phyloP scores from a whole-genome alignment of 345 rosid species.

The Lepidium aucheri region DNA sequence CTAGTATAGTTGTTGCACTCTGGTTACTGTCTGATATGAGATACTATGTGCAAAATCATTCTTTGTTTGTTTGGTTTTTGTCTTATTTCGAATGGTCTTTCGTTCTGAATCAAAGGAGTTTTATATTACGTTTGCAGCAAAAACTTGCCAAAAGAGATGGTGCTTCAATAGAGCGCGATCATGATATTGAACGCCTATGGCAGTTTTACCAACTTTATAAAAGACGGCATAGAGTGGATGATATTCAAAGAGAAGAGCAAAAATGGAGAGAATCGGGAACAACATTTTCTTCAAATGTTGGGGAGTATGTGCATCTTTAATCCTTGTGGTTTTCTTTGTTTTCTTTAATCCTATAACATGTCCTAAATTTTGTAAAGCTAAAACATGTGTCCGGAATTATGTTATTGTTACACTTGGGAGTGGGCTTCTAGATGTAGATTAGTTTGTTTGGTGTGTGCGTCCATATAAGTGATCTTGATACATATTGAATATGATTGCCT shows the following conservation, averaged over 20 bases:
- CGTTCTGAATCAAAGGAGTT: background rate
- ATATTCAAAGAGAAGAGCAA: slow-evolving; percentile 77
- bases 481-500: background rate
- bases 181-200: slow-evolving; percentile 80
- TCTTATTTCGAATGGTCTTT: background rate
- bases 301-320: slow-evolving; percentile 52
- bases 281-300: slow-evolving; percentile 54
- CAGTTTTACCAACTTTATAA: slow-evolving; percentile 70
- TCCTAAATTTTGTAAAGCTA: background rate
- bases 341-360: background rate
- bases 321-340: slow-evolving; percentile 8
- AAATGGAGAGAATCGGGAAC: slow-evolving; percentile 75
- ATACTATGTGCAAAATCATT: background rate
- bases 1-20: background rate
- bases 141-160: slow-evolving; percentile 88
- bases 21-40: background rate
- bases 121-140: slow-evolving; percentile 61
- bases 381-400: background rate
- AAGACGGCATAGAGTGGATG: slow-evolving; percentile 72
- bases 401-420: background rate
- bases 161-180: slow-evolving; percentile 63
- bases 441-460: background rate
- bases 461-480: background rate
- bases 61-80: background rate
- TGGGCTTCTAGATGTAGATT: background rate